A percentile compares a stretch with the other conserved stretches of the same genome.
Evolutionary conservation across 805 yeast genomes (phyloP).

Genomic region (Candida broadrunensis): DNA sequence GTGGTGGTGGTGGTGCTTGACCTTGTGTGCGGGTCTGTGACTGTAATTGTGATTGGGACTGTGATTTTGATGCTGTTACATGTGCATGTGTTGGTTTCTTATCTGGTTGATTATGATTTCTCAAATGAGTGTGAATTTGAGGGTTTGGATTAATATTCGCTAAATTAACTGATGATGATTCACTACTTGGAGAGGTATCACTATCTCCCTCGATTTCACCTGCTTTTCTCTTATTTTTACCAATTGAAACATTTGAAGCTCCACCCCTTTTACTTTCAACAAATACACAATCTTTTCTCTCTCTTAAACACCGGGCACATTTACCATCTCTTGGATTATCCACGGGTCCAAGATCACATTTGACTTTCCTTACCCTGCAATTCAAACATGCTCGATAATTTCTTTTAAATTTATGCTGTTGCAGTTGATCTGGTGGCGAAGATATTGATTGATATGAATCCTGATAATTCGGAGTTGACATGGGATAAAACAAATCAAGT

Average conservation of each 20-base stretch:
- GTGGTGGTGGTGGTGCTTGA: not conserved
- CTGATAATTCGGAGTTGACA: not conserved
- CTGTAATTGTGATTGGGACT: no score
- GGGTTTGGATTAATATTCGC: no score
- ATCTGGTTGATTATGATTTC: no score
- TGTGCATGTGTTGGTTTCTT: not conserved
- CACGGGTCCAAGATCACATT: conserved; percentile 80
- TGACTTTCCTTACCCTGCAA: conserved; percentile 80
- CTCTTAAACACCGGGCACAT: conserved; percentile 81
- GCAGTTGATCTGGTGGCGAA: not conserved
- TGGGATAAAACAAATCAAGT: no score
- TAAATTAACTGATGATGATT: not conserved
- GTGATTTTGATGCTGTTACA: no score
- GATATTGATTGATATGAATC: not conserved
- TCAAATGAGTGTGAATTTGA: no score
- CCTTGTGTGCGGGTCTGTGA: not conserved
- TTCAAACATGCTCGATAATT: conserved; percentile 81
- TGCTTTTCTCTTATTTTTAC: conserved; percentile 47
- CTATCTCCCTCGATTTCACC: conserved; percentile 10
- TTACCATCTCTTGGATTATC: conserved; percentile 75
- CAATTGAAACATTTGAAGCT: conserved; percentile 31
- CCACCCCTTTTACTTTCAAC: conserved; percentile 38
- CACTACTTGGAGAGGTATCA: not conserved
- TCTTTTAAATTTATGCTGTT: conserved; percentile 45
- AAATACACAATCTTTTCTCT: conserved; percentile 76